Conservation (phyloP, 2,329 filamentous ascomycete genomes). For the Aspergillus phoenicis region DNA sequence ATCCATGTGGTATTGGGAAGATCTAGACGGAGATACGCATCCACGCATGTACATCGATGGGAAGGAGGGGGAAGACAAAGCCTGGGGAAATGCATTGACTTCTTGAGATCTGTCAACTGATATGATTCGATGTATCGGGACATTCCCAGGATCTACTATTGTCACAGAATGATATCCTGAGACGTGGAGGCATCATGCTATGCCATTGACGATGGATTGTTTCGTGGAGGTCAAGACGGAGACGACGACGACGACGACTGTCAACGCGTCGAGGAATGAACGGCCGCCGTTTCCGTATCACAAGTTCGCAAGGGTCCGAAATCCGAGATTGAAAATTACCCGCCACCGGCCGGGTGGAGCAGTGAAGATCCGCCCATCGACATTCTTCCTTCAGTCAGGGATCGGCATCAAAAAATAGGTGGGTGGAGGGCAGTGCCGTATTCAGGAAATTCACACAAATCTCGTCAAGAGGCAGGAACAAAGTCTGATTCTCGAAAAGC, state of each 20-base stretch:
- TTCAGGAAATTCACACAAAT: not conserved
- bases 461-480: not conserved
- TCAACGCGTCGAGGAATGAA: constrained; percentile 2
- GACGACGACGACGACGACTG: not conserved
- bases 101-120: not conserved
- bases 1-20: constrained; percentile 8
- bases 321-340: constrained; percentile 19
- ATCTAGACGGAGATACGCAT: constrained; percentile 1
- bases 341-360: constrained; percentile 9
- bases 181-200: not conserved
- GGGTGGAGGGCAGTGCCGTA: not conserved
- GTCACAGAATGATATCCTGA: not conserved
- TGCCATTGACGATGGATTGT: too few species aligned
- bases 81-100: constrained; percentile 3
- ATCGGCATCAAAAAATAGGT: constrained; percentile 19
- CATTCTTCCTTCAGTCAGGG: constrained; percentile 20
- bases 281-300: not conserved
- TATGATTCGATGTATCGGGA: not conserved
- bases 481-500: not conserved
- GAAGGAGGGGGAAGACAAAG: not conserved
- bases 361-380: constrained; percentile 12
- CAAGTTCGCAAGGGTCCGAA: constrained; percentile 8
- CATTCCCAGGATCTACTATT: constrained; percentile 2
- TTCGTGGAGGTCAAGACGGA: not conserved
- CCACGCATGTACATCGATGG: not conserved